A percentile compares a stretch with the other conserved stretches of the same genome.
Conservation (phyloP, 2,329 filamentous ascomycete species). For the Seiridium cupressi region DNA sequence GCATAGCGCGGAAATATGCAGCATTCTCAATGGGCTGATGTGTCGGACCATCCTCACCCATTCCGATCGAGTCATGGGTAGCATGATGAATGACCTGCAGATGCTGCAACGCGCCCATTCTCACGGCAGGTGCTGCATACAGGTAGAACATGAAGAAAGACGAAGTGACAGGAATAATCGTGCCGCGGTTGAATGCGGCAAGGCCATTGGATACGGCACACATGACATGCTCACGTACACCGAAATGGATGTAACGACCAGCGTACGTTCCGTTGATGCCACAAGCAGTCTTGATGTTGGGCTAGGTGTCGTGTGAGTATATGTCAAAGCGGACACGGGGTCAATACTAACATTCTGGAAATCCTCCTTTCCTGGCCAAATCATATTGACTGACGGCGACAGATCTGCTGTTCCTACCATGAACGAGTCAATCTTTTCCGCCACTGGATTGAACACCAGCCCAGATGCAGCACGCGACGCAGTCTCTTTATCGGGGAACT, state of each 20-base stretch:
- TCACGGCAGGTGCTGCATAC: slow-evolving; percentile 45
- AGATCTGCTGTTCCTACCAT: slow-evolving; percentile 48
- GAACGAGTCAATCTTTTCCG: slow-evolving; percentile 35
- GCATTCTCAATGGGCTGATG: slow-evolving; percentile 54
- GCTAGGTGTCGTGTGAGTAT: slow-evolving; percentile 11
- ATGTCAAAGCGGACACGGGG: no score
- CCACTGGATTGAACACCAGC: slow-evolving; percentile 46
- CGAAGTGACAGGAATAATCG: slow-evolving; percentile 52
- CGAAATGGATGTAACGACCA: slow-evolving; percentile 40
- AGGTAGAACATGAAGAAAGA: slow-evolving; percentile 60
- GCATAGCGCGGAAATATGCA: slow-evolving; percentile 52
- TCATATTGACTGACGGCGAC: slow-evolving; percentile 47
- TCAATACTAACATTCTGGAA: slow-evolving; percentile 42
- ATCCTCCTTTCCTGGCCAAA: slow-evolving; percentile 46
- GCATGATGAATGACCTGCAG: slow-evolving; percentile 50
- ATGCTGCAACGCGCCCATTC: slow-evolving; percentile 50
- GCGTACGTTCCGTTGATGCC: slow-evolving; percentile 15
- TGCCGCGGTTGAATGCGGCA: slow-evolving; percentile 50
- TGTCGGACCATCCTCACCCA: slow-evolving; percentile 54
- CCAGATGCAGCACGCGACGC: slow-evolving; percentile 47
- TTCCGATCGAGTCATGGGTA: slow-evolving; percentile 53
- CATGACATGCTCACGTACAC: slow-evolving; percentile 63
- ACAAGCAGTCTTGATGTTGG: slow-evolving; percentile 16
- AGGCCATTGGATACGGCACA: slow-evolving; percentile 55
- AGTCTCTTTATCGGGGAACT: slow-evolving; percentile 47